These are phyloP conservation scores for Boletales sp. DNA, from an alignment of 768 basidiomycete species.

Conservation along the genomic window DNA sequence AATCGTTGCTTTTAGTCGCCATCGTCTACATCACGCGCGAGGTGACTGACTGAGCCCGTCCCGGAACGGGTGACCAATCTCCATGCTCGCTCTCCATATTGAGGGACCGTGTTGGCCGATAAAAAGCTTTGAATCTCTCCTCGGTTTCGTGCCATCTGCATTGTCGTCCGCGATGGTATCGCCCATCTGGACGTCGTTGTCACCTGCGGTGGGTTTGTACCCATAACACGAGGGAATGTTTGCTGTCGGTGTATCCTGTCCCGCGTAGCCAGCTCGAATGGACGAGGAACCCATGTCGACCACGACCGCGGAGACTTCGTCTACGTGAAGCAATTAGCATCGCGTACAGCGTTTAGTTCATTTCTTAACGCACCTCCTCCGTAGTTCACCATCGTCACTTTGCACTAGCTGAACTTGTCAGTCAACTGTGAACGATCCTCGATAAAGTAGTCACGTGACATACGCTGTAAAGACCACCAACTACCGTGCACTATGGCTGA, in stretches of 20 bases:
- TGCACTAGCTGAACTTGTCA: background rate
- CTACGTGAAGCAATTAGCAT: conserved; percentile 37
- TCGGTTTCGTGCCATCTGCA: conserved; percentile 31
- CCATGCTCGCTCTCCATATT: conserved; percentile 88
- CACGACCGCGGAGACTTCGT: conserved; percentile 96
- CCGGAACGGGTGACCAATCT: conserved; percentile 75
- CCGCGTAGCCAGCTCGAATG: conserved; percentile 92
- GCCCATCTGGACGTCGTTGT: conserved; percentile 35
- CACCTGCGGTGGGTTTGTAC: conserved; percentile 45
- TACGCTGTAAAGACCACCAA: too few relatives aligned
- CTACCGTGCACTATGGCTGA: too few relatives aligned
- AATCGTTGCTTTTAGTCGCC: conserved; percentile 1
- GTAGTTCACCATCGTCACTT: conserved; percentile 69
- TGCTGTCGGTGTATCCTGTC: conserved; percentile 92
- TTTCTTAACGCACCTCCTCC: conserved; percentile 64
- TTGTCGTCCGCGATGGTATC: conserved; percentile 37
- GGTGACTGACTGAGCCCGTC: conserved; percentile 76
- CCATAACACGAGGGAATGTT: conserved; percentile 90
- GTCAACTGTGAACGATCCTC: background rate
- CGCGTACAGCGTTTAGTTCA: background rate
- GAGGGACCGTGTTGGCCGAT: conserved; percentile 87
- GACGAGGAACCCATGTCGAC: conserved; percentile 91
- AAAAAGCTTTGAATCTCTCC: conserved; percentile 57
- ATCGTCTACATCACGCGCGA: background rate
- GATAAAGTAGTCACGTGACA: conserved; percentile 10